Evolutionary conservation across 305 asterid genomes (phyloP).

Genomic region (Coffea humblotiana): DNA sequence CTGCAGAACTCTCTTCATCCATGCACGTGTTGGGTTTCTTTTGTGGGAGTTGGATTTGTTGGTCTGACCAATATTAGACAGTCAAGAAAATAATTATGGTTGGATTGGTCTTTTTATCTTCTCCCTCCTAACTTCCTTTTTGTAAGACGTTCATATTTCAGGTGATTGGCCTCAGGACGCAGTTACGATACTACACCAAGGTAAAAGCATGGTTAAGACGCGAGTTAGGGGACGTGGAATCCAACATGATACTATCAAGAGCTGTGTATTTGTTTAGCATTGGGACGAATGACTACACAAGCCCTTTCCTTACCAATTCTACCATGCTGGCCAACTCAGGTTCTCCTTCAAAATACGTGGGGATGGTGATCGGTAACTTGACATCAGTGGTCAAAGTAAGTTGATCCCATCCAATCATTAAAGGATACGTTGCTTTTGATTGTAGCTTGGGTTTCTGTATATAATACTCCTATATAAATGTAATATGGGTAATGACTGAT

Average conservation of each 20-base stretch:
- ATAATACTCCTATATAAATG: no score
- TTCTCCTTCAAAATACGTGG: constrained; percentile 31
- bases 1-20: no score
- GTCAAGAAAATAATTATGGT: no score
- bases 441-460: no score
- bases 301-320: constrained; percentile 46
- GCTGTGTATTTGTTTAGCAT: constrained; percentile 56
- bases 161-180: constrained; percentile 59
- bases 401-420: background rate
- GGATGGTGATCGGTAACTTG: constrained; percentile 49
- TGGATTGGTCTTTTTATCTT: no score
- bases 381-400: constrained; percentile 40
- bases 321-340: constrained; percentile 26
- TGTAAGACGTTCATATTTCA: constrained; percentile 14
- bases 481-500: background rate
- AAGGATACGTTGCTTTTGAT: background rate
- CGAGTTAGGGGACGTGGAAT: constrained; percentile 24
- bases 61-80: no score
- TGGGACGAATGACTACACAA: constrained; percentile 55
- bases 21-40: no score
- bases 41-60: no score
- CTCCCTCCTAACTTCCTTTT: no score
- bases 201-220: constrained; percentile 32
- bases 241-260: constrained; percentile 32
- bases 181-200: constrained; percentile 39